phyloP scores from a whole-genome alignment of 1,139 yeast genomes.

The Entelexis paramagnoliae region DNA sequence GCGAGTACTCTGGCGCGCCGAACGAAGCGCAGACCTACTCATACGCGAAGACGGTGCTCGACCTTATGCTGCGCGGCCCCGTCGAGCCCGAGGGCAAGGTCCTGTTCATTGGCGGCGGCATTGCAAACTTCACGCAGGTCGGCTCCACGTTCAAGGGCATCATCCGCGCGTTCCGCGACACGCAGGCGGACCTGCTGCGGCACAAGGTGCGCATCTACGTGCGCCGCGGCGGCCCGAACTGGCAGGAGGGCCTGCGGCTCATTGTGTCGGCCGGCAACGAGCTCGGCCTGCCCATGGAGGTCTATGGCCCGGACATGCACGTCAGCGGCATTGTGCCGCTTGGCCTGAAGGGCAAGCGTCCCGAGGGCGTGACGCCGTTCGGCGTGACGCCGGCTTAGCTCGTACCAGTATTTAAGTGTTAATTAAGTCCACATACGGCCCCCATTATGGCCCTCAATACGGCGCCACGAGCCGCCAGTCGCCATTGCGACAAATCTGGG shows the following conservation, averaged over 20 bases:
- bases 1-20: conserved; percentile 42
- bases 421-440: not conserved
- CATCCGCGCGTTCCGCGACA: conserved; percentile 40
- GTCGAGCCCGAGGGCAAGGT: conserved; percentile 37
- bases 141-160: conserved; percentile 42
- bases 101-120: conserved; percentile 41
- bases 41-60: conserved; percentile 41
- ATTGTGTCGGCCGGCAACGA: conserved; percentile 40
- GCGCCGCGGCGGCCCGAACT: conserved; percentile 42
- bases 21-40: conserved; percentile 41
- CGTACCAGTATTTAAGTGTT: not conserved
- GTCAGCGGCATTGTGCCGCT: conserved; percentile 40
- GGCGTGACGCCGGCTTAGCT: conserved; percentile 25
- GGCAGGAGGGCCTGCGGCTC: conserved; percentile 41
- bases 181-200: conserved; percentile 32
- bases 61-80: conserved; percentile 38
- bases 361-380: conserved; percentile 34
- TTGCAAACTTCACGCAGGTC: conserved; percentile 42
- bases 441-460: too few species aligned
- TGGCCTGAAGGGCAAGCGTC: conserved; percentile 35
- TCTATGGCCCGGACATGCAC: conserved; percentile 43
- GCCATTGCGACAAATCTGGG: too few species aligned
- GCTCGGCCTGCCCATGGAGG: conserved; percentile 39
- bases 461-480: too few species aligned
- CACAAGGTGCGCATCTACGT: conserved; percentile 38